These are phyloP conservation scores for Ogataea methanolica DNA, from an alignment of 805 yeast genomes.

Conservation along the genomic window DNA sequence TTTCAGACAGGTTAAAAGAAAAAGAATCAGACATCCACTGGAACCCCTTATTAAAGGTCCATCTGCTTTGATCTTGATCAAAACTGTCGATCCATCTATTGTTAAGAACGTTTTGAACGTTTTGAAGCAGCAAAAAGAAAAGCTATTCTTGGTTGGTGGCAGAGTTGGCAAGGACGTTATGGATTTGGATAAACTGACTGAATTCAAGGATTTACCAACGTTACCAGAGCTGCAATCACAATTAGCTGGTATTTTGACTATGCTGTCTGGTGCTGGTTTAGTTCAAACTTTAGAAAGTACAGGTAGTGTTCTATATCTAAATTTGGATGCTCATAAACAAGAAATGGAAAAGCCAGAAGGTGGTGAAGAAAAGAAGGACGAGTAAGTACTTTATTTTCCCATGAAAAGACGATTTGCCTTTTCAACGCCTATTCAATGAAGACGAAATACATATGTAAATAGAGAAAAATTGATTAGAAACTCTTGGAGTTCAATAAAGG, in stretches of 20 bases:
- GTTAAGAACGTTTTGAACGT: constrained; percentile 60
- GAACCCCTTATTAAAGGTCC: constrained; percentile 75
- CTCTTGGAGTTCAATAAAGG: no score
- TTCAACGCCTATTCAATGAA: no score
- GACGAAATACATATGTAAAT: no score
- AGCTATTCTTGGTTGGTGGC: constrained; percentile 81
- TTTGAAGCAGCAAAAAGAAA: constrained; percentile 62
- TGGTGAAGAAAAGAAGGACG: constrained; percentile 1
- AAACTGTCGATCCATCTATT: constrained; percentile 62
- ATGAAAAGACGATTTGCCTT: neutral
- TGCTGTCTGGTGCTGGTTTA: constrained; percentile 85
- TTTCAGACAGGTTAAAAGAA: constrained; percentile 31
- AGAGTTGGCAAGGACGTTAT: constrained; percentile 60
- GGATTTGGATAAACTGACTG: constrained; percentile 46
- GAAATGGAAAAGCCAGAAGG: constrained; percentile 21
- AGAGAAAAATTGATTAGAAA: no score
- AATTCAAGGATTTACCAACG: constrained; percentile 71
- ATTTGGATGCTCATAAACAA: constrained; percentile 56
- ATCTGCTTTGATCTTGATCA: constrained; percentile 70
- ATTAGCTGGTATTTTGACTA: constrained; percentile 77
- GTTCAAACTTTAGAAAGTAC: constrained; percentile 74
- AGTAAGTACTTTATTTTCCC: neutral
- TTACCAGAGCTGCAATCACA: constrained; percentile 71
- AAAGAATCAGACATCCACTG: constrained; percentile 58
- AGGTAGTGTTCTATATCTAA: constrained; percentile 64